Base-by-base conservation (phyloP, 1,139 yeast genomes). In the Saccharomycopsis hybrid region DNA sequence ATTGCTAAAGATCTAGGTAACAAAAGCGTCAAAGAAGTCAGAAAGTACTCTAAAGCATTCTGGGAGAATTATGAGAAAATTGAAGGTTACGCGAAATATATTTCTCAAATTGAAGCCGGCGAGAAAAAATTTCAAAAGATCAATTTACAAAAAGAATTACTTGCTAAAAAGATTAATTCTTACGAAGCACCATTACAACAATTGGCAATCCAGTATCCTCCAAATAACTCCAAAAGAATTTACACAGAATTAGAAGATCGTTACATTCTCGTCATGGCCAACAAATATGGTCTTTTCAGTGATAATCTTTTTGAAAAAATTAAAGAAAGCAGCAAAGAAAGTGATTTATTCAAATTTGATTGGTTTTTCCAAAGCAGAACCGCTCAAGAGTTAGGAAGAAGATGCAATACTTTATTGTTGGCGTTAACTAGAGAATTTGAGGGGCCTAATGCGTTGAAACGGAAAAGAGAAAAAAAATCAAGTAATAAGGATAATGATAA, bases 361-460 rank as follows among this genome's bases (percentile, higher is more conserved):
- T 92, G 96, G 94, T 92, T 82, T 63, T 78, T 92, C 62, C 72
- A 78, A 55, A 85, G 96, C 0, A 74, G 98, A 58, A 83, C 95
- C 0, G 80, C 95, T 0, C 84, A 81, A 55, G 98, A 92, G 60
- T 62, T 92, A 43, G 80, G 88, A 5, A 77, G 97, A 63, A 77
- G 98, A 59, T 80, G 89, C 43, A 81, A 78, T 48, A 89, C 97
- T 0, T 69, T 92, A 51, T 66, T 92, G 46, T 70, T 88, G 36
- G 85, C 95, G 3, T 74, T 92, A 29, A 79, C 88, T 0, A 77
- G 90, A 60, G 97, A 92, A 59, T 73, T 75, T 56, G 96, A 87
- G 55, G 85, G 85, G 0, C 82, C 84, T 1, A 74, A 70, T 41
- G 74, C 71, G 5, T 64, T 68, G 53, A 74, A 71, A 57, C 67